These are phyloP conservation scores for Kalanchoe fedtschenkoi DNA, from an alignment of 164 flowering plant genomes.

Conservation along the genomic window DNA sequence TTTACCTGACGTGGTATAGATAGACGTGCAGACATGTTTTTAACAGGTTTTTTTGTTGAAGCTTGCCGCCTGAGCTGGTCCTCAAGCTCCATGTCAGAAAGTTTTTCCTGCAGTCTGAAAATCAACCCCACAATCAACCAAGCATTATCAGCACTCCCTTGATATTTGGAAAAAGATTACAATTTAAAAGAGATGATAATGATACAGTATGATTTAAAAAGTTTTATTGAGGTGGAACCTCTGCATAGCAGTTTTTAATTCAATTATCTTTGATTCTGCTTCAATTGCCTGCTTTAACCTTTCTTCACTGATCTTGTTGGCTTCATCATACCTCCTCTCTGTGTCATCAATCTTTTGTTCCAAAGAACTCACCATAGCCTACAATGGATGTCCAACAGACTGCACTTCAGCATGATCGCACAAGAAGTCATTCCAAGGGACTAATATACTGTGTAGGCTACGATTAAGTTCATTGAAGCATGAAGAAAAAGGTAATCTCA, in stretches of 20 bases:
- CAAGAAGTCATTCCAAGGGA: neutral
- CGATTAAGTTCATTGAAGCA: neutral
- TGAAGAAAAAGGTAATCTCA: neutral
- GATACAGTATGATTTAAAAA: neutral
- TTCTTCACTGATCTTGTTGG: constrained; percentile 72
- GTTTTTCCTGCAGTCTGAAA: constrained; percentile 42
- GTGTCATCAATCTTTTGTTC: constrained; percentile 86
- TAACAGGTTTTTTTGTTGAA: constrained; percentile 12
- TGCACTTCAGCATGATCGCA: neutral
- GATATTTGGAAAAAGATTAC: neutral
- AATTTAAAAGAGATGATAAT: neutral
- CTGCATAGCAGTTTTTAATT: constrained; percentile 73
- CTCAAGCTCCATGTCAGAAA: constrained; percentile 40
- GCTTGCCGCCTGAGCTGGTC: constrained; percentile 33
- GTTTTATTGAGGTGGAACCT: constrained; percentile 32
- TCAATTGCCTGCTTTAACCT: constrained; percentile 75
- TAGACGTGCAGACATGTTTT: constrained; percentile 18
- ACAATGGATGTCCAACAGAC: constrained; percentile 8
- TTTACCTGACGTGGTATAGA: constrained; percentile 19
- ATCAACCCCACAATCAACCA: neutral
- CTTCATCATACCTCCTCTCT: constrained; percentile 75
- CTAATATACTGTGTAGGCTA: neutral
- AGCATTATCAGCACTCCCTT: neutral
- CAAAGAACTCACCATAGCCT: constrained; percentile 63
- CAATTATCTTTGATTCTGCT: constrained; percentile 77